A percentile compares a stretch with the other conserved stretches of the same genome.
These are phyloP conservation scores for Cnidoscolus chayamansa DNA, from an alignment of 441 rosid genomes.

Conservation along the genomic window DNA sequence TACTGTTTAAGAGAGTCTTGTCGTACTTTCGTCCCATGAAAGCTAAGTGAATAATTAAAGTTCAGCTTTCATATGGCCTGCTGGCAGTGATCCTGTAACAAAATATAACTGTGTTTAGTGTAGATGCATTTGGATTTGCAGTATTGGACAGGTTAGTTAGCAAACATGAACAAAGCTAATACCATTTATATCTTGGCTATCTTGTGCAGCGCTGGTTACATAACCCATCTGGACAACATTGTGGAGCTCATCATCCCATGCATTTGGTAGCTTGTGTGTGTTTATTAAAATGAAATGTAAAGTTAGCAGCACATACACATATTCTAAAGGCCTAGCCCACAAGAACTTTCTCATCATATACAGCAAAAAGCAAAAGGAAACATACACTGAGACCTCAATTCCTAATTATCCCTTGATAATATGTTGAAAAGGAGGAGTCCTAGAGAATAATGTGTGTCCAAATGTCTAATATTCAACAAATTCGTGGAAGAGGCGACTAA, in stretches of 20 bases:
- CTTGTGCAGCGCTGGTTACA: slow-evolving; percentile 48
- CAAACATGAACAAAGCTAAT: slow-evolving; percentile 17
- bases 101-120: slow-evolving; percentile 16
- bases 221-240: slow-evolving; percentile 79
- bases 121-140: slow-evolving; percentile 6
- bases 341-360: background rate
- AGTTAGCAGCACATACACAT: slow-evolving; percentile 1
- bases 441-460: no score
- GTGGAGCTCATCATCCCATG: slow-evolving; percentile 88
- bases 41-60: slow-evolving; percentile 29
- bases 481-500: background rate
- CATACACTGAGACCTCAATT: background rate
- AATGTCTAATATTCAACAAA: no score
- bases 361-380: background rate
- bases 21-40: background rate
- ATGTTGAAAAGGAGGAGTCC: background rate
- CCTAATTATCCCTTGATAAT: background rate
- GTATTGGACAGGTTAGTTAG: background rate
- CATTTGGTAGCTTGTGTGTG: slow-evolving; percentile 46
- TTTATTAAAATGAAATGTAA: background rate
- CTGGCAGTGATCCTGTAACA: slow-evolving; percentile 47
- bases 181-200: slow-evolving; percentile 66
- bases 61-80: slow-evolving; percentile 67
- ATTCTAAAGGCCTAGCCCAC: background rate
- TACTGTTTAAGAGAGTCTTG: slow-evolving; percentile 4